Evolutionary conservation across 768 basidiomycete genomes (phyloP).

Genomic region (Lactarius sanguifluus): DNA sequence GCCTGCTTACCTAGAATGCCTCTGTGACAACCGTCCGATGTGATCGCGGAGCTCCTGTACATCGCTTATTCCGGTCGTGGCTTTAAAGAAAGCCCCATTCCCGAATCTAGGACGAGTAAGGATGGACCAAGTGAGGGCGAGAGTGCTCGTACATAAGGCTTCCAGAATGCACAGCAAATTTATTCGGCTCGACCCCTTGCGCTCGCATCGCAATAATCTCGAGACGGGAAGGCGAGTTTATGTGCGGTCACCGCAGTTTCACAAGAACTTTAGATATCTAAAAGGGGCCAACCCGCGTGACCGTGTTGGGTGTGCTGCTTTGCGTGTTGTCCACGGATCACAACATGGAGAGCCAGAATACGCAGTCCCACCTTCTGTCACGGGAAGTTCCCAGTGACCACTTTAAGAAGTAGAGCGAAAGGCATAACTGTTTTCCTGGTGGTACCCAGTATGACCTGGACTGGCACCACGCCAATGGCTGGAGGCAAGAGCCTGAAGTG

Average conservation of each 20-base stretch:
- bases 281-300: neutral
- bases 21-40: slow-evolving; percentile 13
- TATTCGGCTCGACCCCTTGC: neutral
- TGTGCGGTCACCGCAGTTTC: neutral
- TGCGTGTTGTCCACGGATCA: too few relatives aligned
- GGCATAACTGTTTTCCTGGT: neutral
- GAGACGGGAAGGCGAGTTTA: neutral
- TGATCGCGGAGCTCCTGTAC: slow-evolving; percentile 17
- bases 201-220: neutral
- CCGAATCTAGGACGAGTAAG: slow-evolving; percentile 16
- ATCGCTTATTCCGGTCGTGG: slow-evolving; percentile 12
- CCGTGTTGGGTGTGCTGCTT: too few relatives aligned
- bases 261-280: neutral
- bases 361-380: too few relatives aligned
- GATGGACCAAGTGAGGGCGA: slow-evolving; percentile 6
- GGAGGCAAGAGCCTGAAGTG: too few relatives aligned
- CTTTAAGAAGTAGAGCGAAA: neutral
- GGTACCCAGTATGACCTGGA: neutral
- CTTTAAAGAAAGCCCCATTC: slow-evolving; percentile 17
- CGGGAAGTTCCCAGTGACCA: too few relatives aligned
- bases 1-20: slow-evolving; percentile 15
- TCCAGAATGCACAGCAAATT: neutral
- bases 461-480: too few relatives aligned
- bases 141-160: neutral
- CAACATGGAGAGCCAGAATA: too few relatives aligned